These are phyloP conservation scores for Phlegmacium glaucopus DNA, from an alignment of 768 basidiomycete species.

Conservation along the genomic window DNA sequence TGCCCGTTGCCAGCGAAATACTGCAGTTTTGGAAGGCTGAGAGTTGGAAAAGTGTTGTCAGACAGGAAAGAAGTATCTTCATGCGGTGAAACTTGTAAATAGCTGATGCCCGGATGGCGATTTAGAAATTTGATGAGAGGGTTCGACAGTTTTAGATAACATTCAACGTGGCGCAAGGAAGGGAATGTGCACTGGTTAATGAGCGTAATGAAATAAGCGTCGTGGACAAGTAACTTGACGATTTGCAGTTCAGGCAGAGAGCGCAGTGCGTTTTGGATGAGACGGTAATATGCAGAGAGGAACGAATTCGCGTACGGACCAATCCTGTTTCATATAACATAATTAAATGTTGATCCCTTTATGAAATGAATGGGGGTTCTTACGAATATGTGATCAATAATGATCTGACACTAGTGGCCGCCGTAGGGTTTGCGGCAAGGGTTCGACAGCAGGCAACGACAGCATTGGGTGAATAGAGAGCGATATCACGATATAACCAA, in stretches of 20 bases:
- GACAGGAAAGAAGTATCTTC: constrained; percentile 17
- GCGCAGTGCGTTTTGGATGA: constrained; percentile 25
- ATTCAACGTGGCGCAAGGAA: constrained; percentile 32
- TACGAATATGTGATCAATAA: constrained; percentile 34
- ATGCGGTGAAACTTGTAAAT: constrained; percentile 32
- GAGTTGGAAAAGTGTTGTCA: constrained; percentile 11
- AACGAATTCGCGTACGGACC: constrained; percentile 16
- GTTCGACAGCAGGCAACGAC: constrained; percentile 33
- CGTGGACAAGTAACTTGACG: constrained; percentile 29
- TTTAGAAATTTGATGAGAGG: constrained; percentile 31
- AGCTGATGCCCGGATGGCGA: constrained; percentile 29
- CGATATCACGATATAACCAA: constrained; percentile 31
- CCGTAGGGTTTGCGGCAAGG: constrained; percentile 20
- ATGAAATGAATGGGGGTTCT: constrained; percentile 8
- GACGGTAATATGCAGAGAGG: constrained; percentile 27
- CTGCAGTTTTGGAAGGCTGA: constrained; percentile 30
- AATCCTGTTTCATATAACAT: constrained; percentile 13
- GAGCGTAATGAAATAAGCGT: constrained; percentile 23
- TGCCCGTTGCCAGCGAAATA: constrained; percentile 35
- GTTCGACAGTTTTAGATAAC: constrained; percentile 28
- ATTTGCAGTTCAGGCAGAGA: constrained; percentile 24
- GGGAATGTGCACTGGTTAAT: constrained; percentile 22
- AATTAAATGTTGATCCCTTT: not conserved
- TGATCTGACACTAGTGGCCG: constrained; percentile 27
- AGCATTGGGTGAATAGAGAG: constrained; percentile 22